These are phyloP conservation scores for Pichia sp. DNA, from an alignment of 1,139 yeast genomes.

Conservation along the genomic window DNA sequence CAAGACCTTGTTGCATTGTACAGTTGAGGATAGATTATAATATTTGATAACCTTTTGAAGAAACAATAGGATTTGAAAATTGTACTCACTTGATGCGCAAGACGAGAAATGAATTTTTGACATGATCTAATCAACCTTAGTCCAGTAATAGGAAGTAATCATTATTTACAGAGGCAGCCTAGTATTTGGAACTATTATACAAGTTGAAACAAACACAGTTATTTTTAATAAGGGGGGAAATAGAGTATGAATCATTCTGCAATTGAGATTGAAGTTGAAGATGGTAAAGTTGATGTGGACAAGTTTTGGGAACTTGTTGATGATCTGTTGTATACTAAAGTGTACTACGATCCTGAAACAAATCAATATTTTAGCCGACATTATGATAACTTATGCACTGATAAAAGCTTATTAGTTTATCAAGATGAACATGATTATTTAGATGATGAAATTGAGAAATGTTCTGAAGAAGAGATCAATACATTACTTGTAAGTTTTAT, in stretches of 20 bases:
- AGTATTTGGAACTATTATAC: no score
- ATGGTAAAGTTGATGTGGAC: slow-evolving; percentile 18
- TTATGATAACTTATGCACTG: slow-evolving; percentile 3
- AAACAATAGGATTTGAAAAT: no score
- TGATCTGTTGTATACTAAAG: slow-evolving; percentile 24
- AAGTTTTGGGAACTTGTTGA: slow-evolving; percentile 27
- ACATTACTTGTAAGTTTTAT: slow-evolving; percentile 27
- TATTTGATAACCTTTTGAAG: neutral
- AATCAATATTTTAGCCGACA: slow-evolving; percentile 19
- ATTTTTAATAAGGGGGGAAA: no score
- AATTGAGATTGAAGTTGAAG: slow-evolving; percentile 8
- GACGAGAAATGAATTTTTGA: no score
- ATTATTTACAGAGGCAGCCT: no score
- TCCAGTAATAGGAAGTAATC: no score
- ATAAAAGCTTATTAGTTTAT: neutral
- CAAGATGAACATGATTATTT: neutral
- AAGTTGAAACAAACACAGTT: neutral
- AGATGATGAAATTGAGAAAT: slow-evolving; percentile 9
- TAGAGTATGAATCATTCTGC: neutral
- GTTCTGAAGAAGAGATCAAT: slow-evolving; percentile 27
- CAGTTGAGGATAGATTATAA: neutral
- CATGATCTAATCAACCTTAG: no score
- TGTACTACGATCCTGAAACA: slow-evolving; percentile 20
- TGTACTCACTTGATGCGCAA: no score
- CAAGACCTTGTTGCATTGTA: slow-evolving; percentile 11